phyloP scores from a whole-genome alignment of 768 basidiomycete genomes.

The Scleroderma citrinum region DNA sequence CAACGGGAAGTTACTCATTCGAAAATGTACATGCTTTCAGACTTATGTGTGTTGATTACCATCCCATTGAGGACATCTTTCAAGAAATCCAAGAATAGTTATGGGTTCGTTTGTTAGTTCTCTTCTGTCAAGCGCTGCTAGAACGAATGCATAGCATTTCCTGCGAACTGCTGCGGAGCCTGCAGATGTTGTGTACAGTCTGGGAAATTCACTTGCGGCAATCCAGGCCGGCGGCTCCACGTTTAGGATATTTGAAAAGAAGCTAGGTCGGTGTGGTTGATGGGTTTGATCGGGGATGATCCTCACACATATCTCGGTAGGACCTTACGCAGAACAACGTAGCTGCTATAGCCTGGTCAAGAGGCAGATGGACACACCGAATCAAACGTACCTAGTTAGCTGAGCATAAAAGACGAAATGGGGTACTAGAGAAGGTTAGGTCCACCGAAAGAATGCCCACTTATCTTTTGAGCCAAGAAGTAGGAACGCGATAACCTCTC shows the following conservation, averaged over 20 bases:
- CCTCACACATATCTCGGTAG: slow-evolving; percentile 36
- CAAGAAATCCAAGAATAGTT: slow-evolving; percentile 83
- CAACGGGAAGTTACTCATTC: slow-evolving; percentile 12
- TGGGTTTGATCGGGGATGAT: not conserved
- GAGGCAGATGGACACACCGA: slow-evolving; percentile 86
- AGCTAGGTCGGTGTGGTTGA: slow-evolving; percentile 47
- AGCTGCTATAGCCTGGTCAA: slow-evolving; percentile 76
- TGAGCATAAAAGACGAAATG: slow-evolving; percentile 83
- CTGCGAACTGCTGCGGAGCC: slow-evolving; percentile 85
- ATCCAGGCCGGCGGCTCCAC: slow-evolving; percentile 87
- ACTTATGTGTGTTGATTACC: slow-evolving; percentile 96
- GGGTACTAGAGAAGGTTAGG: slow-evolving; percentile 81
- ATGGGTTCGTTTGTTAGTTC: slow-evolving; percentile 46
- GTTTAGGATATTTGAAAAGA: slow-evolving; percentile 87
- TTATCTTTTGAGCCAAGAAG: too few relatives aligned
- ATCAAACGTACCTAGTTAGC: slow-evolving; percentile 82
- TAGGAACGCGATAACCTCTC: slow-evolving; percentile 91
- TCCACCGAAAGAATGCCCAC: slow-evolving; percentile 7
- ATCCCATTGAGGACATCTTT: slow-evolving; percentile 89
- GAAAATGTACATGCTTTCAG: slow-evolving; percentile 64
- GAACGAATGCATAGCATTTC: slow-evolving; percentile 94
- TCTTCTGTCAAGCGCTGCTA: slow-evolving; percentile 40
- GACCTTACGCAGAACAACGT: slow-evolving; percentile 87
- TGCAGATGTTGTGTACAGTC: slow-evolving; percentile 92
- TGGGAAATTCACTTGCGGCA: slow-evolving; percentile 87